phyloP scores from a whole-genome alignment of 768 basidiomycete species.

The Kwoniella dendrophila region DNA sequence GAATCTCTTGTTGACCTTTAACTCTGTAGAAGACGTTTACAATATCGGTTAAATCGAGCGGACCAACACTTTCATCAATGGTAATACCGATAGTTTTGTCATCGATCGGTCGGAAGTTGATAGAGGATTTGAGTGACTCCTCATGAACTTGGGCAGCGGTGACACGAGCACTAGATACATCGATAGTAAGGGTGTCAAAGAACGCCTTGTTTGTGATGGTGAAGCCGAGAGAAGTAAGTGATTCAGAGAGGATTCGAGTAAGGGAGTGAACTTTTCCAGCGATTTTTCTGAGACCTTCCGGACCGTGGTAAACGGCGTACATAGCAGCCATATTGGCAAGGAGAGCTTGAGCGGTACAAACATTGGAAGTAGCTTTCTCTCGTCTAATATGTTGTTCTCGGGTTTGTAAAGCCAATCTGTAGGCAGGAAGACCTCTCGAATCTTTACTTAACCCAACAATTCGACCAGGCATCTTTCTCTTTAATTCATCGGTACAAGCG shows the following conservation, averaged over 20 bases:
- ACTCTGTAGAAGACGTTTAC: conserved; percentile 79
- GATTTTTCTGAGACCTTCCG: conserved; percentile 78
- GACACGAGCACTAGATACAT: conserved; percentile 60
- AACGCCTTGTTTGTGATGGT: conserved; percentile 67
- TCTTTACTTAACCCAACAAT: conserved; percentile 90
- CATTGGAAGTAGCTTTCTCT: conserved; percentile 97
- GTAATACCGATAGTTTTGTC: conserved; percentile 78
- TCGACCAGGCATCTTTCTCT: conserved; percentile 98
- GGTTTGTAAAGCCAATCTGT: conserved; percentile 90
- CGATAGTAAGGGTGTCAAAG: conserved; percentile 87
- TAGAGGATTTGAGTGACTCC: conserved; percentile 65
- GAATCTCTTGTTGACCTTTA: conserved; percentile 48
- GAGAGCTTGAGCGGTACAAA: conserved; percentile 95
- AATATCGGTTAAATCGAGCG: conserved; percentile 72
- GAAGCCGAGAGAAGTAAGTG: conserved; percentile 75
- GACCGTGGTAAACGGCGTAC: conserved; percentile 92
- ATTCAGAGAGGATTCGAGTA: conserved; percentile 71
- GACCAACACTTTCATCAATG: conserved; percentile 84
- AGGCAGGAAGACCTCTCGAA: conserved; percentile 78
- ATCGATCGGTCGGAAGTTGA: conserved; percentile 83
- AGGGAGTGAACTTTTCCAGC: conserved; percentile 87
- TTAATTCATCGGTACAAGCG: conserved; percentile 84
- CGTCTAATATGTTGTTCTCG: conserved; percentile 96
- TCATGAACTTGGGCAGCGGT: conserved; percentile 66
- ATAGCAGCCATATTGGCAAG: conserved; percentile 99